These are phyloP conservation scores for Sphaerobolus stellatus DNA, from an alignment of 1,284 basidiomycete genomes.

Conservation along the genomic window DNA sequence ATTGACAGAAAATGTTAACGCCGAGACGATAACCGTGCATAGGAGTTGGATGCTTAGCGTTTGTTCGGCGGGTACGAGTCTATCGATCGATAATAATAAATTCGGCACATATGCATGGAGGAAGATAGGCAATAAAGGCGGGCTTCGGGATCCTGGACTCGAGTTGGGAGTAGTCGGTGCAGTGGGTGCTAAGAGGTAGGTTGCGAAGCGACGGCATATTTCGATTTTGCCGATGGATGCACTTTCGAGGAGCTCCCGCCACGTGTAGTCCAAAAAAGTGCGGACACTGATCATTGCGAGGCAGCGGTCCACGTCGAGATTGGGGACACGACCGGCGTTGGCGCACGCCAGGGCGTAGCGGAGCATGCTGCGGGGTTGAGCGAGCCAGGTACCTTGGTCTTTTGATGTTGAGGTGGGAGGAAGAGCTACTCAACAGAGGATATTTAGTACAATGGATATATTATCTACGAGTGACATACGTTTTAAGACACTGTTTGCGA, in stretches of 20 bases:
- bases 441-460: background rate
- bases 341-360: conserved; percentile 53
- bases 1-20: conserved; percentile 62
- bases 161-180: conserved; percentile 44
- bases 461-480: background rate
- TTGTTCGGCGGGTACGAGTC: conserved; percentile 47
- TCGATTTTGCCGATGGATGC: conserved; percentile 58
- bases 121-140: conserved; percentile 71
- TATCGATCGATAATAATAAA: conserved; percentile 57
- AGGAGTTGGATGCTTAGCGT: conserved; percentile 59
- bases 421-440: background rate
- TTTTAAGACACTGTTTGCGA: conserved; percentile 9
- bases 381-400: conserved; percentile 31
- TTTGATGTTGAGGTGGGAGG: background rate
- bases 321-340: conserved; percentile 57
- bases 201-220: conserved; percentile 56
- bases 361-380: conserved; percentile 53
- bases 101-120: conserved; percentile 57
- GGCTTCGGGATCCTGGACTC: conserved; percentile 36
- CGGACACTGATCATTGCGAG: conserved; percentile 54
- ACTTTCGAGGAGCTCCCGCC: conserved; percentile 55
- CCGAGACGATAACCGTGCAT: conserved; percentile 58
- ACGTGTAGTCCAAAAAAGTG: conserved; percentile 60
- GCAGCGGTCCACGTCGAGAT: conserved; percentile 62
- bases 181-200: conserved; percentile 53